Conservation (phyloP, 1,284 basidiomycete species). For the Veloboletus limbatus region DNA sequence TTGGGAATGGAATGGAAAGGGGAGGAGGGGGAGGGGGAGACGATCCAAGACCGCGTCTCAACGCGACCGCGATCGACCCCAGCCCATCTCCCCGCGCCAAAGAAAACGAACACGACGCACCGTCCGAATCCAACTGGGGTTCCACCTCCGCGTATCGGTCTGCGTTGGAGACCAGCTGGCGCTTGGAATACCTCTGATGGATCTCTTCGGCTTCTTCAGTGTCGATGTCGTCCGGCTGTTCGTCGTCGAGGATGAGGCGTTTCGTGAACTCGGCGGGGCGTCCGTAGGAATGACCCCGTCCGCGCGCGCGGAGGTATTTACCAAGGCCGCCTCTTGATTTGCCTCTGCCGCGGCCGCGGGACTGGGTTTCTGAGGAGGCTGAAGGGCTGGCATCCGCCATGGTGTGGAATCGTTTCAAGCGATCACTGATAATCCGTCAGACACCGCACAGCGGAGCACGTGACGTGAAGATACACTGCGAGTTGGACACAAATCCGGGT, state of each 20-base stretch:
- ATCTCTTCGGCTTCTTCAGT: slow-evolving; percentile 50
- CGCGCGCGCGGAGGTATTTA: slow-evolving; percentile 68
- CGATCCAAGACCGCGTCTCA: not conserved
- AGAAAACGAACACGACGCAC: slow-evolving; percentile 32
- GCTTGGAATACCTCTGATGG: slow-evolving; percentile 48
- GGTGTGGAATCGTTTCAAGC: too few relatives aligned
- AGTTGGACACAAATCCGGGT: too few relatives aligned
- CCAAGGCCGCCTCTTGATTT: slow-evolving; percentile 66
- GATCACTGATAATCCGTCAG: too few relatives aligned
- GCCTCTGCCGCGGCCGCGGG: slow-evolving; percentile 46
- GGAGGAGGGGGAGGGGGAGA: too few relatives aligned
- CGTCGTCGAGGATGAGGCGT: slow-evolving; percentile 59
- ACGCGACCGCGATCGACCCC: too few relatives aligned
- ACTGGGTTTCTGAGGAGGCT: slow-evolving; percentile 9
- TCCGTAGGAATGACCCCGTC: slow-evolving; percentile 54
- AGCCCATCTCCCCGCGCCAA: too few relatives aligned
- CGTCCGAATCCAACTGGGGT: slow-evolving; percentile 64
- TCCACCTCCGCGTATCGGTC: slow-evolving; percentile 70
- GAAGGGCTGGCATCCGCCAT: slow-evolving; percentile 23
- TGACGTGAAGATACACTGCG: not conserved
- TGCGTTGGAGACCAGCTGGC: slow-evolving; percentile 62
- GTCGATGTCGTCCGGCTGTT: slow-evolving; percentile 38
- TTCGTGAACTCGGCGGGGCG: slow-evolving; percentile 61
- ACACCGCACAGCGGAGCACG: not conserved
- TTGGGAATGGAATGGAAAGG: too few relatives aligned